These are phyloP conservation scores for Eucalyptus victrix DNA, from an alignment of 345 rosid genomes.

Conservation along the genomic window DNA sequence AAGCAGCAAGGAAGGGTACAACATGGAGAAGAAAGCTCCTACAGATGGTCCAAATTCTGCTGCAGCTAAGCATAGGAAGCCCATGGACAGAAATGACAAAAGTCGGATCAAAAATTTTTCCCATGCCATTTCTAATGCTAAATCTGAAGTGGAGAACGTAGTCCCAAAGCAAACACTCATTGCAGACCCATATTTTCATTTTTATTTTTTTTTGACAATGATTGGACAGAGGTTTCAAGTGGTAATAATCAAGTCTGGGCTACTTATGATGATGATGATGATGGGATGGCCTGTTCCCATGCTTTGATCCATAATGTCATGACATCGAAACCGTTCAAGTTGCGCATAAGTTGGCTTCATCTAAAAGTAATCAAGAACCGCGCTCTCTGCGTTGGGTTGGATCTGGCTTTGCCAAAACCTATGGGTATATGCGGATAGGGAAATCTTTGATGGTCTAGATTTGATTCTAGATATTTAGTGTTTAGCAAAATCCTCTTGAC, in stretches of 20 bases:
- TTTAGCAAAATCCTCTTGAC: background rate
- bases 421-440: background rate
- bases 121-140: background rate
- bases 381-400: conserved; percentile 36
- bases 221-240: conserved; percentile 32
- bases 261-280: conserved; percentile 12
- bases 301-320: conserved; percentile 41
- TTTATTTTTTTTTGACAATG: conserved; percentile 19
- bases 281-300: conserved; percentile 24
- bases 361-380: conserved; percentile 30
- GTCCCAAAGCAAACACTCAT: conserved; percentile 17
- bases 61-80: background rate
- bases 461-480: background rate
- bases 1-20: background rate
- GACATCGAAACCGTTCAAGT: conserved; percentile 32
- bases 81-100: background rate
- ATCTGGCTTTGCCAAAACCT: conserved; percentile 17
- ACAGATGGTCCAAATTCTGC: background rate
- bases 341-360: conserved; percentile 49
- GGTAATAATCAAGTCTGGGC: conserved; percentile 51
- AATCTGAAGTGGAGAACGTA: background rate
- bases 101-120: background rate
- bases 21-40: background rate
- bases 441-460: background rate
- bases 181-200: conserved; percentile 44